Conservation (phyloP, 2,329 filamentous ascomycete genomes). For the Monilinia laxa region DNA sequence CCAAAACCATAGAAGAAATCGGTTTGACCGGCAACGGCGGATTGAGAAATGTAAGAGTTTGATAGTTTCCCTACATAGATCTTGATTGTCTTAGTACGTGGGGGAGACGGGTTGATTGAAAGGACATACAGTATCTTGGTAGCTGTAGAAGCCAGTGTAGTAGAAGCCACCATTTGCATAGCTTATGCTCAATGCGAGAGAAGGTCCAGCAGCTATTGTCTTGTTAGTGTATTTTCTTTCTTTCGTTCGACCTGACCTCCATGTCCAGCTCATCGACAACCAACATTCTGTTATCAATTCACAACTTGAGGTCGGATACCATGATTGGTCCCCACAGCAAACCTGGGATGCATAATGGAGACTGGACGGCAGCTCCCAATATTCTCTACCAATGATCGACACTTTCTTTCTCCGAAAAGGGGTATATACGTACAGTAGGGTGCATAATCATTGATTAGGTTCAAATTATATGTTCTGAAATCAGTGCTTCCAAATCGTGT, state of each 20-base stretch:
- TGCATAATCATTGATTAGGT: constrained; percentile 61
- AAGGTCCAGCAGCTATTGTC: constrained; percentile 47
- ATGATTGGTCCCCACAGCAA: too few relatives aligned
- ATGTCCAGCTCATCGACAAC: not conserved
- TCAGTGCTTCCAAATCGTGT: constrained; percentile 64
- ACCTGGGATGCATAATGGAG: too few relatives aligned
- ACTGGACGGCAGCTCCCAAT: not conserved
- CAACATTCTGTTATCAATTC: not conserved
- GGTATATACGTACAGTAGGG: constrained; percentile 39
- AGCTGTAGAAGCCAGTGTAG: constrained; percentile 63
- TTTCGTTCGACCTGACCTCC: not conserved
- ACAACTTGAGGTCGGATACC: too few relatives aligned
- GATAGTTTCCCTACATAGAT: constrained; percentile 66
- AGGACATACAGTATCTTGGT: constrained; percentile 60
- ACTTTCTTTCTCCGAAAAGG: not conserved
- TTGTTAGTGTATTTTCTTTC: not conserved
- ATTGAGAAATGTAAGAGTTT: constrained; percentile 63
- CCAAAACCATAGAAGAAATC: constrained; percentile 65
- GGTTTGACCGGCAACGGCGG: constrained; percentile 61
- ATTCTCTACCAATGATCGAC: too few relatives aligned
- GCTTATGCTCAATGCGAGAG: constrained; percentile 59
- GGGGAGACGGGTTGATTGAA: not conserved
- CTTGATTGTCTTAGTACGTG: constrained; percentile 36
- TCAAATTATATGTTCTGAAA: constrained; percentile 66
- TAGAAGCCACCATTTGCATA: constrained; percentile 68